A percentile compares a stretch with the other conserved stretches of the same genome.
phyloP scores from a whole-genome alignment of 345 rosid species.

The Erodium maritimum region DNA sequence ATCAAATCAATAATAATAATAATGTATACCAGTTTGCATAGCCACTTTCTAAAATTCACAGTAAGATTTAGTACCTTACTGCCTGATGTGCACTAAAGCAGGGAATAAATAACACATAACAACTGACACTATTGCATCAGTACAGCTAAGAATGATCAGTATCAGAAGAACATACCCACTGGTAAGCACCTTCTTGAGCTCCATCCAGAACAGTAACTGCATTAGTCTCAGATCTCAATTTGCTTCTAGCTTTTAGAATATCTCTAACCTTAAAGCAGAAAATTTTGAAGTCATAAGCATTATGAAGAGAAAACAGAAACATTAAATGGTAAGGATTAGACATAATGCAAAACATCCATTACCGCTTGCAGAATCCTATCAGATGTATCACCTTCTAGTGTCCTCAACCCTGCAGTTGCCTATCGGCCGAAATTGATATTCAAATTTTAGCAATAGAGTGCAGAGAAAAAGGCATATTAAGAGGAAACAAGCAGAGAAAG shows the following conservation, averaged over 20 bases:
- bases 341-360: constrained; percentile 14
- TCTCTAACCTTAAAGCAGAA: constrained; percentile 56
- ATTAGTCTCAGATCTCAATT: constrained; percentile 47
- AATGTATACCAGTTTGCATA: too few species aligned
- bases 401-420: constrained; percentile 98
- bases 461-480: not conserved
- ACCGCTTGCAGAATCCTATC: constrained; percentile 82
- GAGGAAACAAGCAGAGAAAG: not conserved
- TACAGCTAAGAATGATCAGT: not conserved
- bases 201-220: constrained; percentile 84
- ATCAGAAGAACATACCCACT: constrained; percentile 59
- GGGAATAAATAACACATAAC: too few species aligned
- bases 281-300: not conserved
- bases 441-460: constrained; percentile 8
- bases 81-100: too few species aligned
- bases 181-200: constrained; percentile 90
- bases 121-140: not conserved
- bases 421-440: constrained; percentile 14
- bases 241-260: constrained; percentile 66
- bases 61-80: too few species aligned
- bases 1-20: too few species aligned
- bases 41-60: too few species aligned
- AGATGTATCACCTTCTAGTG: constrained; percentile 66
- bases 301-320: not conserved
- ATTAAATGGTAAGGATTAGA: not conserved